phyloP scores from a whole-genome alignment of 257 asterid genomes.

The Jaltomata sinuosa region DNA sequence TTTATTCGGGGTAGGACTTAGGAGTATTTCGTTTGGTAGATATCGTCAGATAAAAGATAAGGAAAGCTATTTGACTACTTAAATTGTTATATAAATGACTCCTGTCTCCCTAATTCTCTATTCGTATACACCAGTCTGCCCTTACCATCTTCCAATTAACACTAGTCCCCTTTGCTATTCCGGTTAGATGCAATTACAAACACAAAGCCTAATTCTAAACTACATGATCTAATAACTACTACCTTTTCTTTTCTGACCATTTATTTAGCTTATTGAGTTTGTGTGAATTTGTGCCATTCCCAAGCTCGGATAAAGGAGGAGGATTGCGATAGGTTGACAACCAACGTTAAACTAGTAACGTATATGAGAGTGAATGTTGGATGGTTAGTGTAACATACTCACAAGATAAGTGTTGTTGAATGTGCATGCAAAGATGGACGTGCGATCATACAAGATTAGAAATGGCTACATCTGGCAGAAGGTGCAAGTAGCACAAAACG shows the following conservation, averaged over 20 bases:
- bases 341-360: neutral
- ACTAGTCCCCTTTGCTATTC: neutral
- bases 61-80: neutral
- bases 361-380: neutral
- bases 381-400: neutral
- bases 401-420: neutral
- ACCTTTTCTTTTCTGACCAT: neutral
- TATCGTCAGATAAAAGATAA: neutral
- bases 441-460: neutral
- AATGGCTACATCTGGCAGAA: neutral
- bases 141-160: neutral
- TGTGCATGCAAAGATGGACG: neutral
- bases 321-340: neutral
- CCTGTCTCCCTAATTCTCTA: neutral
- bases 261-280: neutral
- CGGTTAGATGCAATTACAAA: neutral
- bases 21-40: neutral
- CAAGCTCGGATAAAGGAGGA: neutral
- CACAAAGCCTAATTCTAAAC: neutral
- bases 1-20: neutral
- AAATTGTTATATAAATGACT: neutral
- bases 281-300: neutral
- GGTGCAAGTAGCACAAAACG: neutral
- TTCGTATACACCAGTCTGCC: neutral
- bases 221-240: neutral